phyloP scores from a whole-genome alignment of 2,329 filamentous ascomycete species.

The Hymenoscyphus occultus region DNA sequence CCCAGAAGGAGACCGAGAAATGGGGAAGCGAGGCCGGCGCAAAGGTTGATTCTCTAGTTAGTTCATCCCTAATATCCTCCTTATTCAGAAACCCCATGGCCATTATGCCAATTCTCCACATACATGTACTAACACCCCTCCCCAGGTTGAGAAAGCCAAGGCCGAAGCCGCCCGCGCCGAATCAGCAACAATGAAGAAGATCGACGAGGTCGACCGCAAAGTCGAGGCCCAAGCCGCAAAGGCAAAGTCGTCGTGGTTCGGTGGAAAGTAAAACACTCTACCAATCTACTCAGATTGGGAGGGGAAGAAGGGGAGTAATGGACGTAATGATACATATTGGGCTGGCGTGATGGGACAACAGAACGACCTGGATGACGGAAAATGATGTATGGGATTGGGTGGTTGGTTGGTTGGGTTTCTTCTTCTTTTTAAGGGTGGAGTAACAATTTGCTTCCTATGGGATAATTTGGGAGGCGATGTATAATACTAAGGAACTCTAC shows the following conservation, averaged over 20 bases:
- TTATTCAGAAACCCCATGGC: not conserved
- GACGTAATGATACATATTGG: not conserved
- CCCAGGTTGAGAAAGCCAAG: slow-evolving; percentile 60
- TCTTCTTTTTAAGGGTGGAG: not conserved
- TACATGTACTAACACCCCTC: not conserved
- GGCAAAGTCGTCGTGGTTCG: slow-evolving; percentile 90
- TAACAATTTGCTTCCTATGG: not conserved
- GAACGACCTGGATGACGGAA: not conserved
- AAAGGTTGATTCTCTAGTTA: slow-evolving; percentile 67
- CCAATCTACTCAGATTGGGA: no score
- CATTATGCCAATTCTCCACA: not conserved
- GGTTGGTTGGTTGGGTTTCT: not conserved
- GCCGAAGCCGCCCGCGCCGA: slow-evolving; percentile 57
- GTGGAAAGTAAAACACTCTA: slow-evolving; percentile 49
- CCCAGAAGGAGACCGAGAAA: slow-evolving; percentile 62
- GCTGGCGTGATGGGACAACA: not conserved
- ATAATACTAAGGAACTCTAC: slow-evolving; percentile 7
- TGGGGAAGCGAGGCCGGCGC: slow-evolving; percentile 59
- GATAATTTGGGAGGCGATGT: not conserved
- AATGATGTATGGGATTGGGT: not conserved
- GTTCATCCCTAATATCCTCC: slow-evolving; percentile 33
- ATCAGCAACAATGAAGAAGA: slow-evolving; percentile 67
- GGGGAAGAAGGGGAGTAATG: not conserved
- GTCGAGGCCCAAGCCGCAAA: slow-evolving; percentile 76
- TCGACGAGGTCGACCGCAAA: slow-evolving; percentile 79